These are phyloP conservation scores for Podila epicladia DNA, from an alignment of 192 early-diverging fungal species.

Conservation along the genomic window DNA sequence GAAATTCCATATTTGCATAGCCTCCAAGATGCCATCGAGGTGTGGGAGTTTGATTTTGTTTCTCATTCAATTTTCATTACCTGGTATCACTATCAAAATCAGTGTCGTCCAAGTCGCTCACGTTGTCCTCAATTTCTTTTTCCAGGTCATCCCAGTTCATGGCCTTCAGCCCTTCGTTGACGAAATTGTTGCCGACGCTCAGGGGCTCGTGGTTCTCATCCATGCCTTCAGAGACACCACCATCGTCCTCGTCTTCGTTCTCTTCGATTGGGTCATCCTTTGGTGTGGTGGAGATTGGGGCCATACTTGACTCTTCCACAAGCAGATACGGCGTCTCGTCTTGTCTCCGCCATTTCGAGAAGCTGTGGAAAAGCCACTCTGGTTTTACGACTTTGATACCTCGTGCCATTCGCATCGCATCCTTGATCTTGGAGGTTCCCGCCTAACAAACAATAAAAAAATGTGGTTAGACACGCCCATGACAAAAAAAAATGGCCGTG, in stretches of 20 bases:
- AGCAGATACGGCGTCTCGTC: slow-evolving; percentile 73
- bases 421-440: slow-evolving; percentile 80
- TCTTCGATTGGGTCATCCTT: slow-evolving; percentile 59
- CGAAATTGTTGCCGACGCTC: neutral
- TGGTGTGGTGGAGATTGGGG: slow-evolving; percentile 20
- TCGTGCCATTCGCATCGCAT: slow-evolving; percentile 58
- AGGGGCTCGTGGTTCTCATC: slow-evolving; percentile 28
- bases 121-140: slow-evolving; percentile 63
- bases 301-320: slow-evolving; percentile 15
- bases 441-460: slow-evolving; percentile 48
- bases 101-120: slow-evolving; percentile 66
- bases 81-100: slow-evolving; percentile 59
- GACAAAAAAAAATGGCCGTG: neutral
- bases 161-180: slow-evolving; percentile 31
- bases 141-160: slow-evolving; percentile 59
- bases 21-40: neutral
- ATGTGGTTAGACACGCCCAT: neutral
- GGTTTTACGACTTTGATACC: slow-evolving; percentile 61
- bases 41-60: too few species aligned
- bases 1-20: too few species aligned
- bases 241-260: slow-evolving; percentile 57
- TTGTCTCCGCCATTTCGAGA: slow-evolving; percentile 73
- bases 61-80: slow-evolving; percentile 28
- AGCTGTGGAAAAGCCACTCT: slow-evolving; percentile 80
- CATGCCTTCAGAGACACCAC: slow-evolving; percentile 56